phyloP scores from a whole-genome alignment of 306 rosid genomes.

The Begonia peltatifolia region DNA sequence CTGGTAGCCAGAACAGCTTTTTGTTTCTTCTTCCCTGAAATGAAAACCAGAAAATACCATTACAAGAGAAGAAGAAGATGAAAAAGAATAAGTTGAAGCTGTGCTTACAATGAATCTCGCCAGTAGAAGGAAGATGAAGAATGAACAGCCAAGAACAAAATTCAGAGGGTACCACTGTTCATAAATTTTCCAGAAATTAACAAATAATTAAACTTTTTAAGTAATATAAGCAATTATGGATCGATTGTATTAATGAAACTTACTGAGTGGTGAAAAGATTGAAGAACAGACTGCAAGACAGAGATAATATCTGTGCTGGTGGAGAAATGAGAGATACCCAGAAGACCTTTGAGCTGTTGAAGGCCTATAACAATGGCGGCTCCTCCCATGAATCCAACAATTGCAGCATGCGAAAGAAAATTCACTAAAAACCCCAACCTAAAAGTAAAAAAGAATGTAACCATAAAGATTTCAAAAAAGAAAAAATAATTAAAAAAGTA shows the following conservation, averaged over 20 bases:
- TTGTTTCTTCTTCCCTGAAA: conserved; percentile 70
- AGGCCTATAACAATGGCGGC: conserved; percentile 91
- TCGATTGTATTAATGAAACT: conserved; percentile 1
- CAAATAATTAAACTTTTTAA: background rate
- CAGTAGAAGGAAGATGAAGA: conserved; percentile 55
- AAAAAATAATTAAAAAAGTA: background rate
- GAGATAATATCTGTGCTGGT: conserved; percentile 52
- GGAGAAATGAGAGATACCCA: conserved; percentile 61
- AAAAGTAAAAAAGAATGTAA: background rate
- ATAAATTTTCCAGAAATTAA: background rate
- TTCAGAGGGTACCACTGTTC: conserved; percentile 58
- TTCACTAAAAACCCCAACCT: conserved; percentile 92
- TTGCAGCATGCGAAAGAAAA: conserved; percentile 88
- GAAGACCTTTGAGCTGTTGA: conserved; percentile 78
- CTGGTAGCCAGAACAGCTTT: conserved; percentile 75
- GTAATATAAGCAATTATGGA: background rate
- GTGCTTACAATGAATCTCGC: conserved; percentile 55
- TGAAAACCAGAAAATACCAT: background rate
- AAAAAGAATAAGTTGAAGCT: background rate
- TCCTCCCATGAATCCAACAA: conserved; percentile 95
- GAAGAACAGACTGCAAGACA: conserved; percentile 46
- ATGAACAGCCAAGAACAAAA: conserved; percentile 45
- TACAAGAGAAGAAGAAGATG: conserved; percentile 9
- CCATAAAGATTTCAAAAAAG: background rate
- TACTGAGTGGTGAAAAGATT: conserved; percentile 26